Evolutionary conservation across 345 rosid species (phyloP).

Genomic region (Populus nigra): DNA sequence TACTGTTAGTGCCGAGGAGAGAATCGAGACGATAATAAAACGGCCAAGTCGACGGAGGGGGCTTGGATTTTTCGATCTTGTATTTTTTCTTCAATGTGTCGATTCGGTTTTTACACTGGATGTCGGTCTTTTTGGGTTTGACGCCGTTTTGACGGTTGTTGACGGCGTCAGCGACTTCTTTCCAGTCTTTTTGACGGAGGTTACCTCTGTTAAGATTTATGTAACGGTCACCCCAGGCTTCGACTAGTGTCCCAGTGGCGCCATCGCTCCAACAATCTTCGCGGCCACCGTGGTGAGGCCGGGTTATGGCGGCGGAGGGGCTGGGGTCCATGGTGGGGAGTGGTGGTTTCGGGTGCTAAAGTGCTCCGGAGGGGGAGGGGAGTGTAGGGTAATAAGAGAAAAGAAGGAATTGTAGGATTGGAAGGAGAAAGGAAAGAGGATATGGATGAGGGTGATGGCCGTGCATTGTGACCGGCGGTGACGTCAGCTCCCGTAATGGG

Average conservation of each 20-base stretch:
- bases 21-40: slow-evolving; percentile 22
- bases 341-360: slow-evolving; percentile 11
- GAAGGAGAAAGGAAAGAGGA: slow-evolving; percentile 11
- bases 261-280: slow-evolving; percentile 31
- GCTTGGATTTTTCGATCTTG: slow-evolving; percentile 21
- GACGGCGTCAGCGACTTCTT: slow-evolving; percentile 26
- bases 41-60: slow-evolving; percentile 30
- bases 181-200: slow-evolving; percentile 28
- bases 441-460: slow-evolving; percentile 20
- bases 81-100: slow-evolving; percentile 20
- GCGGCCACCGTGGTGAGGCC: slow-evolving; percentile 12
- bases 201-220: slow-evolving; percentile 20
- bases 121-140: slow-evolving; percentile 12
- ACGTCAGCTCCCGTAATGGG: slow-evolving; percentile 40
- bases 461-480: slow-evolving; percentile 52
- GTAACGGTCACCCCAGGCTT: slow-evolving; percentile 22
- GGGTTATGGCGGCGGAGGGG: neutral
- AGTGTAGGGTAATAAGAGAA: slow-evolving; percentile 21
- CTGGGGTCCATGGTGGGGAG: slow-evolving; percentile 22
- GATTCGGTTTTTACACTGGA: slow-evolving; percentile 22
- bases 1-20: slow-evolving; percentile 11
- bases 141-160: slow-evolving; percentile 8
- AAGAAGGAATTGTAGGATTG: slow-evolving; percentile 15
- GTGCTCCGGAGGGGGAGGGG: slow-evolving; percentile 14
- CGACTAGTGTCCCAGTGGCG: slow-evolving; percentile 18